These are phyloP conservation scores for Papiliotrema laurentii DNA, from an alignment of 1,284 basidiomycete genomes.

Conservation along the genomic window DNA sequence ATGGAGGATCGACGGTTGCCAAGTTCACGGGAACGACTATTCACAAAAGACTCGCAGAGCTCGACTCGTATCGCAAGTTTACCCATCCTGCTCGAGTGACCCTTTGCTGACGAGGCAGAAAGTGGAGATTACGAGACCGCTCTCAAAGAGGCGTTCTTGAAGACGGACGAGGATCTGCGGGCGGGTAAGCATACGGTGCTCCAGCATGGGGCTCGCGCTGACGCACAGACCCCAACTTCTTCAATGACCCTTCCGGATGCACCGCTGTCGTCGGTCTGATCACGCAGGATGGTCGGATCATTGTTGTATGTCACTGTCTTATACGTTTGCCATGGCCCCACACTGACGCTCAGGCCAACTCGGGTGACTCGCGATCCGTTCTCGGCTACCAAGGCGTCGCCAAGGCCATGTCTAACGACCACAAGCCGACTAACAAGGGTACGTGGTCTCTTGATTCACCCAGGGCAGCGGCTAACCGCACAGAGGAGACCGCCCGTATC, in stretches of 20 bases:
- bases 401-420: conserved; percentile 86
- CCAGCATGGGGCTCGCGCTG: conserved; percentile 6
- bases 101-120: conserved; percentile 29
- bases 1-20: conserved; percentile 88
- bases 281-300: conserved; percentile 65
- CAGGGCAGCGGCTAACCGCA: too few relatives aligned
- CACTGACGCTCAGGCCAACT: conserved; percentile 69
- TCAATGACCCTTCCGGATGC: conserved; percentile 90
- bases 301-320: conserved; percentile 64
- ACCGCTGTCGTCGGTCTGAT: conserved; percentile 88
- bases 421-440: conserved; percentile 90
- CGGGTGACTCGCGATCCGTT: conserved; percentile 95
- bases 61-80: conserved; percentile 62
- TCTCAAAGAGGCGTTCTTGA: conserved; percentile 83
- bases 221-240: conserved; percentile 70
- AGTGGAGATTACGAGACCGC: conserved; percentile 68
- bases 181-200: conserved; percentile 58
- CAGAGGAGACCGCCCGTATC: conserved; percentile 84
- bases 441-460: conserved; percentile 29
- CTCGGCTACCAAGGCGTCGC: conserved; percentile 78
- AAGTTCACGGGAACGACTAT: conserved; percentile 86
- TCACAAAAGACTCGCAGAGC: conserved; percentile 69
- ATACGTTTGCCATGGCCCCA: background rate
- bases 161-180: conserved; percentile 90
- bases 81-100: background rate